Percentiles rank a stretch among this genome's conserved stretches.
phyloP scores from a whole-genome alignment of 192 early-diverging fungal species.

The Backusella psychrophila region DNA sequence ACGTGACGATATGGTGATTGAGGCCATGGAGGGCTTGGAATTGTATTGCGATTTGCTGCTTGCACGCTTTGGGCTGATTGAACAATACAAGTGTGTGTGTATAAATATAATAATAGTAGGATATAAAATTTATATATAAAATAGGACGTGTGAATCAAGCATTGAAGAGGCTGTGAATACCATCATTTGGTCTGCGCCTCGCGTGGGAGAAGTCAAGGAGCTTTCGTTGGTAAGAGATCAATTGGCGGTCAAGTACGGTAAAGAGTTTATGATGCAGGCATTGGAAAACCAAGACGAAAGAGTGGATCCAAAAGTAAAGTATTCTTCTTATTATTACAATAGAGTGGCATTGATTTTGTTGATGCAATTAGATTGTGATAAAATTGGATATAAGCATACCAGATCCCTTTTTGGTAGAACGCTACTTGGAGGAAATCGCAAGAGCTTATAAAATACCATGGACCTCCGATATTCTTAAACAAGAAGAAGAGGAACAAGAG shows the following conservation, averaged over 20 bases:
- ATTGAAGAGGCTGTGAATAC: slow-evolving; percentile 91
- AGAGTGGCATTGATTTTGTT: not conserved
- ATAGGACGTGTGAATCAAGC: slow-evolving; percentile 71
- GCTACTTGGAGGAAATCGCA: slow-evolving; percentile 91
- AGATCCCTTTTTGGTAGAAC: slow-evolving; percentile 71
- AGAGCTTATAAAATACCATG: slow-evolving; percentile 74
- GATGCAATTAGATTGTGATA: slow-evolving; percentile 63
- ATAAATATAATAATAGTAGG: not conserved
- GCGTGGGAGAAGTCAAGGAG: slow-evolving; percentile 83
- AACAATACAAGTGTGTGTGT: slow-evolving; percentile 61
- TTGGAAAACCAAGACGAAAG: slow-evolving; percentile 71
- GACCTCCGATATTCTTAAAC: slow-evolving; percentile 49
- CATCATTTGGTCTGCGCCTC: slow-evolving; percentile 85
- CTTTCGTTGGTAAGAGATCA: slow-evolving; percentile 73
- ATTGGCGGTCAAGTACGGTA: slow-evolving; percentile 79
- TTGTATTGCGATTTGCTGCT: slow-evolving; percentile 88
- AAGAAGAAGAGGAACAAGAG: slow-evolving; percentile 32
- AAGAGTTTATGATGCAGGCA: slow-evolving; percentile 72
- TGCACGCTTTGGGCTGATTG: slow-evolving; percentile 85
- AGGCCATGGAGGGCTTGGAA: slow-evolving; percentile 93
- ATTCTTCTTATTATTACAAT: too few relatives aligned
- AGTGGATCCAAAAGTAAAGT: slow-evolving; percentile 71
- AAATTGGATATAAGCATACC: slow-evolving; percentile 81
- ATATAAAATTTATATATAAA: not conserved
- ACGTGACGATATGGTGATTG: slow-evolving; percentile 87